Evolutionary conservation across 768 basidiomycete genomes (phyloP).

Genomic region (Boletus vermiculosoides): DNA sequence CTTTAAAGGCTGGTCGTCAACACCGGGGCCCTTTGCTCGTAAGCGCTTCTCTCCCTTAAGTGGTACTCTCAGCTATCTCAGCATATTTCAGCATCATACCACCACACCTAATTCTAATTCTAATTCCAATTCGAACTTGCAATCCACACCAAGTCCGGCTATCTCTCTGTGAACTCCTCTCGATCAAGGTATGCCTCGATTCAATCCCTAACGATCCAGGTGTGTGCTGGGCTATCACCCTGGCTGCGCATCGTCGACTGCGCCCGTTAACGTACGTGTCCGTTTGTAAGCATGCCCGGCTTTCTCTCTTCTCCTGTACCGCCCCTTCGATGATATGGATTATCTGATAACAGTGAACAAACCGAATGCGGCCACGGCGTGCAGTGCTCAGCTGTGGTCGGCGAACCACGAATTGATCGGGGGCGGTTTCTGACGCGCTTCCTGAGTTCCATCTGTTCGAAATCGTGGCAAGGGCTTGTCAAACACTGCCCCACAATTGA

Average conservation of each 20-base stretch:
- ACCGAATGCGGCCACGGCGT: slow-evolving; percentile 1
- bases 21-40: not conserved
- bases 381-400: slow-evolving; percentile 30
- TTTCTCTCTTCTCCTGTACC: slow-evolving; percentile 7
- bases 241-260: slow-evolving; percentile 23
- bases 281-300: slow-evolving; percentile 1
- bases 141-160: slow-evolving; percentile 25
- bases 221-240: slow-evolving; percentile 2
- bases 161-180: slow-evolving; percentile 10
- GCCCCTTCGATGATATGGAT: not conserved
- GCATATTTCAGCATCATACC: slow-evolving; percentile 1
- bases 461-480: slow-evolving; percentile 18
- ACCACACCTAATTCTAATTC: not conserved
- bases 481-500: slow-evolving; percentile 24
- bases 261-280: slow-evolving; percentile 11
- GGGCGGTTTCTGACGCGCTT: slow-evolving; percentile 20
- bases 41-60: not conserved
- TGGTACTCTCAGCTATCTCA: not conserved
- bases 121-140: slow-evolving; percentile 10
- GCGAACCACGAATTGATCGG: slow-evolving; percentile 28
- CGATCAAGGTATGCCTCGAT: slow-evolving; percentile 21
- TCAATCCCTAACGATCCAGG: slow-evolving; percentile 1
- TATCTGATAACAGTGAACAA: slow-evolving; percentile 20
- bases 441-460: slow-evolving; percentile 16
- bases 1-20: not conserved